Conservation (phyloP, 1,284 basidiomycete species). For the Termitomyces sp. region DNA sequence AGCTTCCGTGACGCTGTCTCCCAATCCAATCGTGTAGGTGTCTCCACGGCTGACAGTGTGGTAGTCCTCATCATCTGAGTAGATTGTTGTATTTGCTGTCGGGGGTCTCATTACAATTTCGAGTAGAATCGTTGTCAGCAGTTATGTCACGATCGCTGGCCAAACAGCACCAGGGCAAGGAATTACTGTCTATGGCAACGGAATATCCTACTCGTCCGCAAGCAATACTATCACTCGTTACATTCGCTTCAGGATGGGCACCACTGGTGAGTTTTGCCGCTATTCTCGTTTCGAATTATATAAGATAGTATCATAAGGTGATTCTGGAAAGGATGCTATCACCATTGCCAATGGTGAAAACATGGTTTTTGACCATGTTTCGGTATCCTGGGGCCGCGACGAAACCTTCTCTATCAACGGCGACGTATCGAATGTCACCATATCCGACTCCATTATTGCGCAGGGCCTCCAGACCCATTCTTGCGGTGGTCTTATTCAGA, state of each 20-base stretch:
- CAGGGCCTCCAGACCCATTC: constrained; percentile 34
- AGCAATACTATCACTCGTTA: constrained; percentile 32
- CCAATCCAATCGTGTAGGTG: constrained; percentile 24
- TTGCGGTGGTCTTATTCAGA: constrained; percentile 33
- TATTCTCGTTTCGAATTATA: neutral
- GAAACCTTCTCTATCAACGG: constrained; percentile 35
- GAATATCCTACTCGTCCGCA: constrained; percentile 27
- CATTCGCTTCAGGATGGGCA: constrained; percentile 33
- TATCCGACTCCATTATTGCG: constrained; percentile 32
- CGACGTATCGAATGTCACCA: constrained; percentile 32
- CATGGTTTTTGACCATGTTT: constrained; percentile 36
- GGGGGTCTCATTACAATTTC: constrained; percentile 30
- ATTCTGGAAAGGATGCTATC: constrained; percentile 31
- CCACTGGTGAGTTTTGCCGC: constrained; percentile 16
- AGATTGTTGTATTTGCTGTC: constrained; percentile 32
- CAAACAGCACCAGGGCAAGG: constrained; percentile 31
- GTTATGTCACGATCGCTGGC: constrained; percentile 27
- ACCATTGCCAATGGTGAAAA: constrained; percentile 32
- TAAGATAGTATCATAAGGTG: constrained; percentile 19
- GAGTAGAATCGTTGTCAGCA: constrained; percentile 28
- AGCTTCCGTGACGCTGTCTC: constrained; percentile 33
- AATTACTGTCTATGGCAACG: constrained; percentile 32
- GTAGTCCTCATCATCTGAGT: neutral
- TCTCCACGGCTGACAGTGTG: neutral
- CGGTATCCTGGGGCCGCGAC: constrained; percentile 34